Percentiles rank a stretch among this genome's conserved stretches.
Evolutionary conservation across 78 protist genomes (phyloP).

Genomic region (Anaeramoeba flamelloides): DNA sequence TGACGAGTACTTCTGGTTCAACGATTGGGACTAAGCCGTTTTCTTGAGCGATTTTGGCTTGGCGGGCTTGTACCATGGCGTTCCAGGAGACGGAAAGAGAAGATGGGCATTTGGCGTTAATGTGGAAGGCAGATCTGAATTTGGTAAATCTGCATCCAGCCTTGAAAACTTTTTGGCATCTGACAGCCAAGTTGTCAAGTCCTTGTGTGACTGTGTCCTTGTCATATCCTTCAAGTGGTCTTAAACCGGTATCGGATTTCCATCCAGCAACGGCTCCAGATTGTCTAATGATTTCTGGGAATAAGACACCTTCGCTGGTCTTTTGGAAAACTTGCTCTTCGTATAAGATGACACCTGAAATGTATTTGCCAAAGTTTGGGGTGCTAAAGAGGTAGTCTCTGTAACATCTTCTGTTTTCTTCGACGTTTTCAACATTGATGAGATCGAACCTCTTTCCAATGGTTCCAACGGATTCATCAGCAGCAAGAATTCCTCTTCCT

Average conservation of each 20-base stretch:
- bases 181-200: slow-evolving; percentile 55
- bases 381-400: slow-evolving; percentile 62
- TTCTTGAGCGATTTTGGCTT: slow-evolving; percentile 69
- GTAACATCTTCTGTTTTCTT: slow-evolving; percentile 64
- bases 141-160: slow-evolving; percentile 85
- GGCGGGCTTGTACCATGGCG: slow-evolving; percentile 69
- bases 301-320: slow-evolving; percentile 44
- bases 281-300: slow-evolving; percentile 37
- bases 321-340: slow-evolving; percentile 74
- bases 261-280: slow-evolving; percentile 65
- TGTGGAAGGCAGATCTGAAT: slow-evolving; percentile 49
- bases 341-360: slow-evolving; percentile 68
- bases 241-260: slow-evolving; percentile 64
- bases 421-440: slow-evolving; percentile 64
- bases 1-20: slow-evolving; percentile 75
- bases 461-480: slow-evolving; percentile 72
- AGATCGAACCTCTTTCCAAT: slow-evolving; percentile 67
- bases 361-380: slow-evolving; percentile 38
- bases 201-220: slow-evolving; percentile 72
- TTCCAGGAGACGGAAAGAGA: slow-evolving; percentile 46
- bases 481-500: slow-evolving; percentile 83
- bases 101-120: slow-evolving; percentile 50
- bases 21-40: slow-evolving; percentile 83
- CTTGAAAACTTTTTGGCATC: slow-evolving; percentile 53
- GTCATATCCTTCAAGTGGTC: slow-evolving; percentile 33